Conservation (phyloP, 129 eudicot genomes). For the Lactuca sativa region DNA sequence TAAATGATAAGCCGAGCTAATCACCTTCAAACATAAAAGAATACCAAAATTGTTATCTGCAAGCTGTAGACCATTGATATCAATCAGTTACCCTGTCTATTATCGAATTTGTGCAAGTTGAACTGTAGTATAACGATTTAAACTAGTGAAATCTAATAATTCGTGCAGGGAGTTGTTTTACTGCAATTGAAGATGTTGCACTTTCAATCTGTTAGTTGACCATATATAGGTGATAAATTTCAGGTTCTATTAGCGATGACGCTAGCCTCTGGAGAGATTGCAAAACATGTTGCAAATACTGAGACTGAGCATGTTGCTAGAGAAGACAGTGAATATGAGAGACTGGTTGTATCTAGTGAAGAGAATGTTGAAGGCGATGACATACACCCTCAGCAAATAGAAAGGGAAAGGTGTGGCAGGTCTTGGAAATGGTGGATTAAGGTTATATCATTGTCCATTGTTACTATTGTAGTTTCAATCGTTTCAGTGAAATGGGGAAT, state of each 20-base stretch:
- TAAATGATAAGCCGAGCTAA: neutral
- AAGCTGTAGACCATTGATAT: neutral
- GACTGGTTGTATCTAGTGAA: conserved; percentile 61
- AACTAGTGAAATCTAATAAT: no score
- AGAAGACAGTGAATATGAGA: conserved; percentile 68
- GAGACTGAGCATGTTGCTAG: conserved; percentile 40
- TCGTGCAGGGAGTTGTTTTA: neutral
- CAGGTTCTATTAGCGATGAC: conserved; percentile 47
- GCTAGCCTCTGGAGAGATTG: conserved; percentile 51
- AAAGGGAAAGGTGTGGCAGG: conserved; percentile 28
- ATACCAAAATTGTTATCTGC: neutral
- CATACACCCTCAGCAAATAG: conserved; percentile 25
- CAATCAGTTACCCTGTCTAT: neutral
- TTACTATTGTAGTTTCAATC: conserved; percentile 38
- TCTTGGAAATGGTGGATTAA: conserved; percentile 79
- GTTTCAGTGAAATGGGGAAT: conserved; percentile 76
- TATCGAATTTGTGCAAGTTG: no score
- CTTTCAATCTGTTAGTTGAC: neutral
- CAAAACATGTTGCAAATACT: conserved; percentile 30
- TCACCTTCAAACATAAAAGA: neutral
- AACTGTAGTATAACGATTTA: neutral
- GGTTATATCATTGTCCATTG: conserved; percentile 44
- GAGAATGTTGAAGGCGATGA: conserved; percentile 36
- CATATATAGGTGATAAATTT: conserved; percentile 25
- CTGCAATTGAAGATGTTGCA: no score